Base-by-base conservation (phyloP, 768 basidiomycete species). In the Boletus vinaceobasis region DNA sequence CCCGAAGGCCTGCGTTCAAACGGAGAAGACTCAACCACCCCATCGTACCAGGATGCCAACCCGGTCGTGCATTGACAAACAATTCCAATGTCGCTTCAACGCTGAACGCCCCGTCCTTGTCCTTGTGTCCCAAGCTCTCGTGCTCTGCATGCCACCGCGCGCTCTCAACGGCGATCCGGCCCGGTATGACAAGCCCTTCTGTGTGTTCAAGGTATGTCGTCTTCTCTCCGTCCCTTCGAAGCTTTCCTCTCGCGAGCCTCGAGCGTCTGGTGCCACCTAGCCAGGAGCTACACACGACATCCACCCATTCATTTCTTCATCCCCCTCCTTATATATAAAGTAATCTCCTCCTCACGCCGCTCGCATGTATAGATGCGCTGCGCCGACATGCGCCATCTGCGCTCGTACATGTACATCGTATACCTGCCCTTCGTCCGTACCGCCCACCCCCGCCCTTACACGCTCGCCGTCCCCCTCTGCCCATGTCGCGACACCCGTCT, bases 381-480 rank as follows among this genome's bases (percentile, higher is more conserved):
- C 69, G 11, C 59, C 68, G 40, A 72, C 65, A 17, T 75, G 74
- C 48, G 59, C 64, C 4, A 65, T 75, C 40, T 75, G 74, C 46
- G 60, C 75, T 15, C 65, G 74, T 13, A 76, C 67, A 27, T 75
- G 74, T 45, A 72, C 70, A 26, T 73, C 67, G 1, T 70, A 64
- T 27, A 68, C 58, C 31, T 60, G 60, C 15, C 69, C 66, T 2
- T 55, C 65, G 13, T 75, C 72, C 33, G 48, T 65, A 21, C 73
- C 74, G 23, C 71, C 74, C 2, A 75, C 74, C 1, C 74, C 73
- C 3, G 68, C 68, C 21, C 67, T 74, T 46, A 73, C 71, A 2
- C 64, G 65, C 37, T 70, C 72, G 5, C 65, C 74, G 7, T 70
- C 70, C 31, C 65, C 60, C 13, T 55, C 70, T 1, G 57, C 64